These are phyloP conservation scores for Trichosporon coremiiforme DNA, from an alignment of 1,284 basidiomycete species.

Conservation along the genomic window DNA sequence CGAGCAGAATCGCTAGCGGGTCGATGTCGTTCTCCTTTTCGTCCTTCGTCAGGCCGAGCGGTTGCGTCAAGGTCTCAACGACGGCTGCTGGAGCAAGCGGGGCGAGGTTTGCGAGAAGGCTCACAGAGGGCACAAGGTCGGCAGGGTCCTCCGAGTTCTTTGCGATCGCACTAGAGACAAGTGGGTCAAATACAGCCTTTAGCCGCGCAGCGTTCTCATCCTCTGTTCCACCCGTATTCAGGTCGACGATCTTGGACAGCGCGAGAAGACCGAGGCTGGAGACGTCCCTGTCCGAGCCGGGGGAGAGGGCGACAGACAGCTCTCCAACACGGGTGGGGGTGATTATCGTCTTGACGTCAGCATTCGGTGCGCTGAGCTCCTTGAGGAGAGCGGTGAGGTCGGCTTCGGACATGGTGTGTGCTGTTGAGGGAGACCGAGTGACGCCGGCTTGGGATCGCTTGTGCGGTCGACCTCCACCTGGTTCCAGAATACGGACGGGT, in stretches of 20 bases:
- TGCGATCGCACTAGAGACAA: constrained; percentile 24
- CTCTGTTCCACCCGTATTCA: constrained; percentile 12
- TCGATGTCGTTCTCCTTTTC: constrained; percentile 28
- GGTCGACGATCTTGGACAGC: constrained; percentile 25
- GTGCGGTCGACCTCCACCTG: constrained; percentile 14
- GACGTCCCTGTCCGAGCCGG: constrained; percentile 4
- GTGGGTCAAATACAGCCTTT: constrained; percentile 26
- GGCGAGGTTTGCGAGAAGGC: constrained; percentile 40
- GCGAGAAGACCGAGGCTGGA: constrained; percentile 25
- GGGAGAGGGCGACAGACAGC: constrained; percentile 13
- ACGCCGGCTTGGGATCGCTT: neutral
- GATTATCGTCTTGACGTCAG: neutral
- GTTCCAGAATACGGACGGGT: neutral
- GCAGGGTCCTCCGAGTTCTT: constrained; percentile 20
- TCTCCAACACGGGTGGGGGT: constrained; percentile 11
- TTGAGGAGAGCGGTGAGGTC: constrained; percentile 27
- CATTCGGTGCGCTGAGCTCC: constrained; percentile 14
- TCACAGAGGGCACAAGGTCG: constrained; percentile 26
- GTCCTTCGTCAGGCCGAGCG: constrained; percentile 28
- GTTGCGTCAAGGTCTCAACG: constrained; percentile 36
- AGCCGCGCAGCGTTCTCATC: constrained; percentile 20
- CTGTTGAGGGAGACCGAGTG: neutral
- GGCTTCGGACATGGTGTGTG: constrained; percentile 18
- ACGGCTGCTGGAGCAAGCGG: constrained; percentile 36
- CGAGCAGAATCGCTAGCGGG: constrained; percentile 44